A percentile compares a stretch with the other conserved stretches of the same genome.
Conservation (phyloP, 352 stramenopile species). For the Hyphochytrium catenoides region DNA sequence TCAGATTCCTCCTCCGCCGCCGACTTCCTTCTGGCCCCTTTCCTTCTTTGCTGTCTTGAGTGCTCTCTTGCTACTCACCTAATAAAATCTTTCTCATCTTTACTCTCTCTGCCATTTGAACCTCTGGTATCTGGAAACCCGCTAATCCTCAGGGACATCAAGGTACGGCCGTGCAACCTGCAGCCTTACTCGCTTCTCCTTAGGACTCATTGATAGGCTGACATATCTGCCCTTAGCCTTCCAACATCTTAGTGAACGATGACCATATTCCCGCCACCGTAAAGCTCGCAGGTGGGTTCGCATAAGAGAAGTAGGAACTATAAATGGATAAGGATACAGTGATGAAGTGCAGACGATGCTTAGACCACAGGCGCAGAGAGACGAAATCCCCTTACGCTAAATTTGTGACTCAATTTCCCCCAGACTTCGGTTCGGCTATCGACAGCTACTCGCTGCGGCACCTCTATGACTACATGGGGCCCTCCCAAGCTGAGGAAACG, state of each 20-base stretch:
- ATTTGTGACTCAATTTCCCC: not conserved
- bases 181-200: constrained; percentile 20
- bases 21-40: no score
- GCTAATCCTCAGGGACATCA: constrained; percentile 18
- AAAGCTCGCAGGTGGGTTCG: constrained; percentile 5
- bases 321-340: no score
- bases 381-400: not conserved
- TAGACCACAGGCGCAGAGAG: not conserved
- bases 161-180: constrained; percentile 7
- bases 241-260: constrained; percentile 32
- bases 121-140: not conserved
- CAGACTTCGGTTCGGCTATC: constrained; percentile 61
- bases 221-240: constrained; percentile 21
- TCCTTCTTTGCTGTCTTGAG: no score
- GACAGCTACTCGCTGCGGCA: constrained; percentile 37
- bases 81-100: not conserved
- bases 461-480: constrained; percentile 42
- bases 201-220: constrained; percentile 24
- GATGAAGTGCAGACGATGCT: not conserved
- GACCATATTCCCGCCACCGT: constrained; percentile 1
- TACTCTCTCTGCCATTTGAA: not conserved
- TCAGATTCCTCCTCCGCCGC: no score
- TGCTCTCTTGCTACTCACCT: constrained; percentile 38
- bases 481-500: constrained; percentile 69
- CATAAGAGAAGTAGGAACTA: no score